Base-by-base conservation (phyloP, 495 filamentous ascomycete genomes). In the Parachaetomium inaequale region DNA sequence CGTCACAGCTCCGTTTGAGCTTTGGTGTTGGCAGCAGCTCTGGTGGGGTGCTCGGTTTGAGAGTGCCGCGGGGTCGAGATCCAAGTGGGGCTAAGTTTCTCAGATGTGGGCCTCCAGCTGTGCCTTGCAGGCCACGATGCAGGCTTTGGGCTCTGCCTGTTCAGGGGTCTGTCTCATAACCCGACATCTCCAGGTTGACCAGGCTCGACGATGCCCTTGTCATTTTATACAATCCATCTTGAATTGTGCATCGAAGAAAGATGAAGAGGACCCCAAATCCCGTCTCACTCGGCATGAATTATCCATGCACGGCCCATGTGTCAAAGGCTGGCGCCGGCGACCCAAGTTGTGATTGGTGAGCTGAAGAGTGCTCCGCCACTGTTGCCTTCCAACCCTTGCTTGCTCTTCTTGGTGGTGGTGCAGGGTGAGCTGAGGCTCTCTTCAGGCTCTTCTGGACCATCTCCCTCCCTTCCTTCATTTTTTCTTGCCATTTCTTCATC, bases 311-410 rank as follows among this genome's bases (percentile, higher is more conserved):
- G 47, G 50, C 8, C 38, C 49, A 45, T 61, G 31, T 60, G 50
- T 40, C 26, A 17, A 23, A 17, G 4, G 7, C 5, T 17, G 4
- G 3, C 8, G 31, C 3, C 8, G n/a, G 52, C 42, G 17, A 32
- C 4, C 32, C 10, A 23, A 4, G 6, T 3, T 15, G 11, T 59
- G 56, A 56, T 64, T 64, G 51, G 57, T 28, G 45, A 40, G 8
- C 42, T 15, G 11, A 19, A 0, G n/a, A 15, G 8, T 50, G 57
- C 62, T 64, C 62, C 57, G 62, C 62, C 62, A 56, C 57, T 55
- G 62, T 29, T 60, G 62, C 62, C 62, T 64, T 17, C 5, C 23
- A 4, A 12, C 59, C 31, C 36, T 31, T 40, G 29, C n/a, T n/a
- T 25, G 2, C 55, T n/a, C n/a, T 53, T 26, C n/a, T 21, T 21